Evolutionary conservation across 192 early-diverging fungal species (phyloP).

Genomic region (Phycomyces blakesleeanus): DNA sequence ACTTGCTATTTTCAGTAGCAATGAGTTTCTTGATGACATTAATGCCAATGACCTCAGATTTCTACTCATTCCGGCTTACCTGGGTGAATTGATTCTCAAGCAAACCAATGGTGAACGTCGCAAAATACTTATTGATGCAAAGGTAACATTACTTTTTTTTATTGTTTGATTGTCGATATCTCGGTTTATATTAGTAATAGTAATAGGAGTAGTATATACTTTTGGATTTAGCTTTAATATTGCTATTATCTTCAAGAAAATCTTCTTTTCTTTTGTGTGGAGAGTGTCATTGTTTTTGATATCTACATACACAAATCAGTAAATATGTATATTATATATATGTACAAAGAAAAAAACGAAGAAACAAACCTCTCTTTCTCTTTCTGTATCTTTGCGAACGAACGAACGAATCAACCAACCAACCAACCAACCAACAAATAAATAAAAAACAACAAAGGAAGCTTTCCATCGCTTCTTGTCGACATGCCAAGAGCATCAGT

Average conservation of each 20-base stretch:
- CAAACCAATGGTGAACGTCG: constrained; percentile 38
- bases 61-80: constrained; percentile 54
- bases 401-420: too few species aligned
- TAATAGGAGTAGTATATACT: too few species aligned
- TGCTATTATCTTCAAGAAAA: neutral
- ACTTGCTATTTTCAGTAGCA: constrained; percentile 77
- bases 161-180: neutral
- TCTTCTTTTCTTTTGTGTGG: neutral
- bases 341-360: too few species aligned
- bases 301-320: too few species aligned
- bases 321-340: too few species aligned
- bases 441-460: constrained; percentile 12
- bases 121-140: constrained; percentile 40
- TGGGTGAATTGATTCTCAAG: constrained; percentile 52
- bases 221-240: too few species aligned
- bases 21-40: constrained; percentile 88
- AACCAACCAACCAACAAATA: too few species aligned
- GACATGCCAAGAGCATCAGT: constrained; percentile 33
- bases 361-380: neutral
- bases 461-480: constrained; percentile 38
- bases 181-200: too few species aligned
- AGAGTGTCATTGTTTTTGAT: too few species aligned
- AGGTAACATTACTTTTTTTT: constrained; percentile 36
- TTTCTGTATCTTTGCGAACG: too few species aligned
- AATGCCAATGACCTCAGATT: constrained; percentile 74